Evolutionary conservation across 768 basidiomycete species (phyloP).

Genomic region (Rhizopogon vinicolor): DNA sequence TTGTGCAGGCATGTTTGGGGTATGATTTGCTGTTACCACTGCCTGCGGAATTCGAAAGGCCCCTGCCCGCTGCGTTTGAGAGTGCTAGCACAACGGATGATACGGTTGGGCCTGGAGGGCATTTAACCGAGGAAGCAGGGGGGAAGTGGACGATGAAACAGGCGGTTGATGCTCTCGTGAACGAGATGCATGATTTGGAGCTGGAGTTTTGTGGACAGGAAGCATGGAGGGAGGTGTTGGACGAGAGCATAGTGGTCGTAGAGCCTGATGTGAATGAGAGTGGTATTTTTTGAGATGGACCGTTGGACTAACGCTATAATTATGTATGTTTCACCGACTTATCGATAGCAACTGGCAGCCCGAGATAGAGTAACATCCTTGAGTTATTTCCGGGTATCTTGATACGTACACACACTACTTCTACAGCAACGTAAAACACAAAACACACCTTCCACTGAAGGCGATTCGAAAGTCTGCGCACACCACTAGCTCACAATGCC

Average conservation of each 20-base stretch:
- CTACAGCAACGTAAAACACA: not conserved
- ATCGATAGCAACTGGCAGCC: no score
- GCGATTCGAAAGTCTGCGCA: not conserved
- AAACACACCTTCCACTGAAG: not conserved
- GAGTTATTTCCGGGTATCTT: no score
- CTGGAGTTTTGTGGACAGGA: slow-evolving; percentile 49
- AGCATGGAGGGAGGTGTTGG: slow-evolving; percentile 15
- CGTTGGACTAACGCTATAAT: no score
- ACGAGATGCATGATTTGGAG: slow-evolving; percentile 53
- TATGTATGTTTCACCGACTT: no score
- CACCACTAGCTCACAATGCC: slow-evolving; percentile 13
- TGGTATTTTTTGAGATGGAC: not conserved
- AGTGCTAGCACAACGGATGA: slow-evolving; percentile 1
- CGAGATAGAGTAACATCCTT: no score
- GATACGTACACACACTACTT: not conserved
- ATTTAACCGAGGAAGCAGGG: slow-evolving; percentile 3
- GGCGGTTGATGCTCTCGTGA: slow-evolving; percentile 46
- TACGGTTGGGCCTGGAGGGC: slow-evolving; percentile 13
- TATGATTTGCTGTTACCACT: slow-evolving; percentile 54
- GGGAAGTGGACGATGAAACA: slow-evolving; percentile 50
- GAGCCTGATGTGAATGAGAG: slow-evolving; percentile 1
- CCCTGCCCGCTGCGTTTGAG: not conserved
- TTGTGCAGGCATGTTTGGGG: slow-evolving; percentile 61
- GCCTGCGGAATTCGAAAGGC: slow-evolving; percentile 22
- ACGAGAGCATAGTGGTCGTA: slow-evolving; percentile 7